Conservation (phyloP, 2,329 filamentous ascomycete genomes). For the Aspergillus aculeatinus region DNA sequence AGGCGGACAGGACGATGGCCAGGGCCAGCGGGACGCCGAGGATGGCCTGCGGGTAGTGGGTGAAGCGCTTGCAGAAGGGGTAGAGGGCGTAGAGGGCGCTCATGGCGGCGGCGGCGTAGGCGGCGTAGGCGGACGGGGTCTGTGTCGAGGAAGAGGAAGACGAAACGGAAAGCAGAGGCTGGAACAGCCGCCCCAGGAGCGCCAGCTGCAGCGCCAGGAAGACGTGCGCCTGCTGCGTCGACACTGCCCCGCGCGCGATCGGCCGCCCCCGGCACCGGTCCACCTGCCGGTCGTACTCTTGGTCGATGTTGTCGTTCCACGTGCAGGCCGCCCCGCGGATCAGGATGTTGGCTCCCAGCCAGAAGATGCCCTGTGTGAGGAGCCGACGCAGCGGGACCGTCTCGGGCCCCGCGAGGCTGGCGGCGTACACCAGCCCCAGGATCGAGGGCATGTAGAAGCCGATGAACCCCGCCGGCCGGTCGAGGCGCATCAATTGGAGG, state of each 20-base stretch:
- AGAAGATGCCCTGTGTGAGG: conserved; percentile 38
- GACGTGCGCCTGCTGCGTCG: conserved; percentile 65
- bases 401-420: too few species aligned
- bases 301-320: conserved; percentile 89
- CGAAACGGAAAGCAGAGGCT: conserved; percentile 45
- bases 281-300: conserved; percentile 80
- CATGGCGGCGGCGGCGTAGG: conserved; percentile 68
- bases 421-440: conserved; percentile 62
- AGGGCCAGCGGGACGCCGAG: conserved; percentile 80
- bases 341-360: conserved; percentile 36
- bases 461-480: conserved; percentile 79
- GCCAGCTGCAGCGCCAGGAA: conserved; percentile 60
- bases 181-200: neutral
- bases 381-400: conserved; percentile 15
- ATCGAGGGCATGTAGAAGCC: conserved; percentile 85
- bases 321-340: conserved; percentile 87
- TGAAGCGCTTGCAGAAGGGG: conserved; percentile 80
- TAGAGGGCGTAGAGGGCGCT: conserved; percentile 54
- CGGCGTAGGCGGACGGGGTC: neutral
- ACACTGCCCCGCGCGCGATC: conserved; percentile 75
- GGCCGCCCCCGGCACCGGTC: conserved; percentile 75
- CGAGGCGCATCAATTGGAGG: conserved; percentile 51
- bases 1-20: neutral
- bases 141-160: too few species aligned
- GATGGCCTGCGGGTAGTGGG: conserved; percentile 82